phyloP scores from a whole-genome alignment of 2,329 filamentous ascomycete species.

The Parastagonospora nodorum region DNA sequence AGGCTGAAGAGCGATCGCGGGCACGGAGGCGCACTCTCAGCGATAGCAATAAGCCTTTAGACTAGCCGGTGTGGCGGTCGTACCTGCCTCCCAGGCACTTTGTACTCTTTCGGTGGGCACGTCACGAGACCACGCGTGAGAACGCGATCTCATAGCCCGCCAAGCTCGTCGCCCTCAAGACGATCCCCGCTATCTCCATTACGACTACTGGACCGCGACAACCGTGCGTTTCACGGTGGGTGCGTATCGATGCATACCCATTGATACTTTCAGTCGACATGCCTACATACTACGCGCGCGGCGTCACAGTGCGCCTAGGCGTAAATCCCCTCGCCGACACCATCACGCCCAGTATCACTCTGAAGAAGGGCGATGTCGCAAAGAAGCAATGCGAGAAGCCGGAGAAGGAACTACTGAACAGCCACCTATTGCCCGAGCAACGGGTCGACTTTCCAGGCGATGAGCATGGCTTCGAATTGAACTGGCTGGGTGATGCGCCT shows the following conservation, averaged over 20 bases:
- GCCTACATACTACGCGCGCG: constrained; percentile 39
- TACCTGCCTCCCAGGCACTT: constrained; percentile 13
- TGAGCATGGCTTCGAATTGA: constrained; percentile 22
- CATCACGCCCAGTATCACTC: constrained; percentile 26
- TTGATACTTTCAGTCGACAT: constrained; percentile 15
- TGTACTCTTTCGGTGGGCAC: constrained; percentile 8
- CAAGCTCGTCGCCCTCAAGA: constrained; percentile 5
- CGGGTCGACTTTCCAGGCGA: constrained; percentile 34
- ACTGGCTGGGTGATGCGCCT: constrained; percentile 37
- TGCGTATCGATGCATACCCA: not conserved
- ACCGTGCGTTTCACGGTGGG: not conserved
- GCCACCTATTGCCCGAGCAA: constrained; percentile 29
- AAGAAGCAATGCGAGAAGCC: constrained; percentile 23
- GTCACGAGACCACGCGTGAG: constrained; percentile 18
- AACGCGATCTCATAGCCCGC: not conserved
- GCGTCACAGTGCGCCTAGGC: constrained; percentile 31
- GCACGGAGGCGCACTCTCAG: too few relatives aligned
- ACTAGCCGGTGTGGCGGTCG: constrained; percentile 1
- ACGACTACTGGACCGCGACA: not conserved
- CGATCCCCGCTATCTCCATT: not conserved
- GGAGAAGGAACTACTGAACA: constrained; percentile 23
- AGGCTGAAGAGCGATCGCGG: too few relatives aligned
- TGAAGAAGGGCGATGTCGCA: constrained; percentile 28
- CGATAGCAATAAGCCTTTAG: too few relatives aligned
- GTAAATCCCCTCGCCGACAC: constrained; percentile 31